Evolutionary conservation across 306 rosid species (phyloP), one percentile per base, ranked within the genome.

Genomic region (Ormosia emarginata): DNA sequence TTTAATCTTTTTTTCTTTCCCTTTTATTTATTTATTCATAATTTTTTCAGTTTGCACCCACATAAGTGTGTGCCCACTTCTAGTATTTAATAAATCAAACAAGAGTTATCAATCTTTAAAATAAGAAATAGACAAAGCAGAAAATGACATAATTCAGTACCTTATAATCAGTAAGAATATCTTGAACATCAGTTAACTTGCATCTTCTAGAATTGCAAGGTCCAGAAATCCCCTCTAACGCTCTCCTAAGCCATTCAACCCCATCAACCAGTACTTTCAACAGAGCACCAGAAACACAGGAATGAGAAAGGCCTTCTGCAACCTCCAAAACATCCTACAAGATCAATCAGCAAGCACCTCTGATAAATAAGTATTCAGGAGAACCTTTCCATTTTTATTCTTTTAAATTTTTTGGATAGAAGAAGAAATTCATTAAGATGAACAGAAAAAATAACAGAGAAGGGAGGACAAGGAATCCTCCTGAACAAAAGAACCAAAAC

Each of bases 241-340:
- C 98, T 84, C 77, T 86, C 86, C 81, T 82, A 83, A 95, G 94
- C 98, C 99, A 95, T 83, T 86, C 85, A 63, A 90, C 81, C 53
- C 90, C 98, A 53, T 80, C 81, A 79, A 86, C 84, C 88, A 95
- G 76, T 33, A 80, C 79, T 77, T 85, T 88, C 82, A 88, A 88
- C 80, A 93, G 75, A 70, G 85, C 73, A 73, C 95, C 81, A 57
- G 93, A 87, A 79, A 71, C 78, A 86, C 29, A 63, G 37, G 81
- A 77, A 85, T 86, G 74, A 47, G 88, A 65, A 32, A 80, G 87
- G 17, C 85, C 85, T 82, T 90, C 89, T 17, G 84, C 89, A 85
- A 67, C 89, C 74, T 84, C 88, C 91, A 91, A 91, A 75, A 92
- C 91, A 71, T 92, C 98, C 99, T 95, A 74, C 84, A 87, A 78